Evolutionary conservation across 2,329 filamentous ascomycete genomes (phyloP).

Genomic region (Xylaria hypoxylon): DNA sequence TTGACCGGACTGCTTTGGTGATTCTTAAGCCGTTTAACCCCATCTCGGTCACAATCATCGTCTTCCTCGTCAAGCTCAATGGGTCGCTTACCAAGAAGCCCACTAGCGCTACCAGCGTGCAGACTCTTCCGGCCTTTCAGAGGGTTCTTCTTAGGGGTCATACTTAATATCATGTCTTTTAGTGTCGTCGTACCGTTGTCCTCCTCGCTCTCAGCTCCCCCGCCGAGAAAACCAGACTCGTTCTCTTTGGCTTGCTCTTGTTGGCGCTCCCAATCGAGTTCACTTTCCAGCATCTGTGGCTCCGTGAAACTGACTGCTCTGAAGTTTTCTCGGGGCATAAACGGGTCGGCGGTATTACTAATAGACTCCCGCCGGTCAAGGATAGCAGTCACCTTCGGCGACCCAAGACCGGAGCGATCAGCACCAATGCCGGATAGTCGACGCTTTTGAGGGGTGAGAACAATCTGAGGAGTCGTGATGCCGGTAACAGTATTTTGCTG

Average conservation of each 20-base stretch:
- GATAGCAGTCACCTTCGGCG: constrained; percentile 77
- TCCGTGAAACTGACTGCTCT: constrained; percentile 73
- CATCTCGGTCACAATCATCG: constrained; percentile 66
- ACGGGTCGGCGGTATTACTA: constrained; percentile 72
- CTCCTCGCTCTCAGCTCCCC: constrained; percentile 65
- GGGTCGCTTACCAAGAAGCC: constrained; percentile 79
- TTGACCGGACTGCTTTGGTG: constrained; percentile 82
- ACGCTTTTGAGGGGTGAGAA: constrained; percentile 71
- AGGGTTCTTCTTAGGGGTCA: constrained; percentile 79
- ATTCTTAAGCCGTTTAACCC: constrained; percentile 77
- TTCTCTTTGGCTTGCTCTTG: constrained; percentile 72
- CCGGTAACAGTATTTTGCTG: constrained; percentile 59
- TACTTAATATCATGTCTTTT: constrained; percentile 80
- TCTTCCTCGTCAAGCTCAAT: constrained; percentile 76
- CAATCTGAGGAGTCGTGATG: constrained; percentile 69
- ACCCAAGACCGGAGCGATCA: constrained; percentile 78
- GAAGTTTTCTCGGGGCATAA: constrained; percentile 65
- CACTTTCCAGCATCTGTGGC: constrained; percentile 70
- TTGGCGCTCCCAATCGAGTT: constrained; percentile 71
- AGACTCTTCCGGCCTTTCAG: constrained; percentile 79
- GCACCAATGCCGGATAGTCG: constrained; percentile 75
- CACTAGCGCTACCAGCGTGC: constrained; percentile 78
- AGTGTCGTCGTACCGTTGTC: constrained; percentile 74
- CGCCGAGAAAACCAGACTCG: constrained; percentile 65
- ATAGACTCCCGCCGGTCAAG: constrained; percentile 79